Conservation (phyloP, 1,284 basidiomycete genomes). For the Trametes versicolor region DNA sequence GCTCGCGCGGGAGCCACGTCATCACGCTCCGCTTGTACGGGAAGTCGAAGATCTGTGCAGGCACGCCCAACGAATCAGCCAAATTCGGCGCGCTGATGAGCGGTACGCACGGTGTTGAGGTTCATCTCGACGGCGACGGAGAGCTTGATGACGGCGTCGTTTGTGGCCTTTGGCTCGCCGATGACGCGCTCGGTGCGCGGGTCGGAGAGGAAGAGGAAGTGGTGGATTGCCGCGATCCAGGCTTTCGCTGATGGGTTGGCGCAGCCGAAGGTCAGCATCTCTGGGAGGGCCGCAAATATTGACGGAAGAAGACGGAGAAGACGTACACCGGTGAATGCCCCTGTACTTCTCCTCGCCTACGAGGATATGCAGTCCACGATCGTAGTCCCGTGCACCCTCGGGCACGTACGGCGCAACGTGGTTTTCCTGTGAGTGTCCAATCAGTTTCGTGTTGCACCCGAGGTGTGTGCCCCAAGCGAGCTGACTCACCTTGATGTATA, state of each 20-base stretch:
- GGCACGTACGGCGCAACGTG: constrained; percentile 55
- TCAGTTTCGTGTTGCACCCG: background rate
- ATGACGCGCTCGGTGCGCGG: constrained; percentile 55
- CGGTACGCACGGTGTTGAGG: constrained; percentile 30
- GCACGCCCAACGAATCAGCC: background rate
- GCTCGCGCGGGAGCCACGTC: constrained; percentile 40
- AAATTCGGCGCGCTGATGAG: background rate
- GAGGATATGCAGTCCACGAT: constrained; percentile 59
- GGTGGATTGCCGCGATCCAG: constrained; percentile 56
- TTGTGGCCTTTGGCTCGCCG: constrained; percentile 56
- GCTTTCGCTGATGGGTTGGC: constrained; percentile 47
- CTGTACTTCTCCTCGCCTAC: constrained; percentile 60
- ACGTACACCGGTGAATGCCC: constrained; percentile 53
- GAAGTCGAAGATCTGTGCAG: constrained; percentile 44
- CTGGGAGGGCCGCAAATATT: too few species aligned
- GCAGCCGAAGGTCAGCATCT: background rate
- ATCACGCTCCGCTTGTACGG: constrained; percentile 47
- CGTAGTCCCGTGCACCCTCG: constrained; percentile 55
- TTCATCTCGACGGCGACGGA: constrained; percentile 35
- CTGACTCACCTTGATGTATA: constrained; percentile 57
- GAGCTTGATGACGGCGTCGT: constrained; percentile 47
- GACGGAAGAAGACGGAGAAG: background rate
- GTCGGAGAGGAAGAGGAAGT: constrained; percentile 60
- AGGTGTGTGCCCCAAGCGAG: background rate
- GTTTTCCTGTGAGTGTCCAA: constrained; percentile 47